Evolutionary conservation across 495 filamentous ascomycete species (phyloP), one percentile per base, ranked within the genome.

Genomic region (Lasiosphaeria ovina): DNA sequence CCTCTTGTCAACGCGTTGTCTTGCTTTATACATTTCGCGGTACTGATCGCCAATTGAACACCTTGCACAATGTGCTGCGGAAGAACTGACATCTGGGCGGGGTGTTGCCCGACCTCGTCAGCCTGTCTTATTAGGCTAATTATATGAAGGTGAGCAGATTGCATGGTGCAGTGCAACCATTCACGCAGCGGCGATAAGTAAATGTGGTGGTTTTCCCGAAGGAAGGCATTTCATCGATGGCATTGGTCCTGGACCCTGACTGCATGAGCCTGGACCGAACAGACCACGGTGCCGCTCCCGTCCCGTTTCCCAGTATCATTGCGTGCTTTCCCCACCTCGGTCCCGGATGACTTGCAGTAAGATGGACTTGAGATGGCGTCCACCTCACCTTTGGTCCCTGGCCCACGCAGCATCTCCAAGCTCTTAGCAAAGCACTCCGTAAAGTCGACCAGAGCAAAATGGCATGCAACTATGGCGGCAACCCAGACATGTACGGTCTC

Each of bases 401-500:
- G 38, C 38, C 38, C 7, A 8, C 38, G 14, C 1, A 42, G 7
- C 14, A 3, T 8, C 38, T 9, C 4, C 44, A 9, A 47, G 8
- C 5, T 5, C 44, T 14, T 0, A 47, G 44, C 6, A 7, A 47
- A 47, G 4, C 8, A 47, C 6, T 14, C 7, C 5, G 16, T 5
- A 47, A 47, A n/a, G 7, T 9, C 5, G 11, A 47, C 5, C 12
- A 47, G 16, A n/a, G 11, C 5, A 47, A n/a, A n/a, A 47, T 47
- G 44, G 44, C 44, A n/a, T 62, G 60, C 60, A 47, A 17, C 31
- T 32, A 62, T 31, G 3, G 10, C 3, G 54, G 54, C 33, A 49
- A 57, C 32, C 54, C 60, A 8, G 17, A 31, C 35, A 12, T 55
- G 6, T 57, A 62, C 58, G 68, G 68, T 38, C 54, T 72, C 31